Evolutionary conservation across 495 filamentous ascomycete species (phyloP), one percentile per base, ranked within the genome.

Genomic region (Penicillium ucsense): DNA sequence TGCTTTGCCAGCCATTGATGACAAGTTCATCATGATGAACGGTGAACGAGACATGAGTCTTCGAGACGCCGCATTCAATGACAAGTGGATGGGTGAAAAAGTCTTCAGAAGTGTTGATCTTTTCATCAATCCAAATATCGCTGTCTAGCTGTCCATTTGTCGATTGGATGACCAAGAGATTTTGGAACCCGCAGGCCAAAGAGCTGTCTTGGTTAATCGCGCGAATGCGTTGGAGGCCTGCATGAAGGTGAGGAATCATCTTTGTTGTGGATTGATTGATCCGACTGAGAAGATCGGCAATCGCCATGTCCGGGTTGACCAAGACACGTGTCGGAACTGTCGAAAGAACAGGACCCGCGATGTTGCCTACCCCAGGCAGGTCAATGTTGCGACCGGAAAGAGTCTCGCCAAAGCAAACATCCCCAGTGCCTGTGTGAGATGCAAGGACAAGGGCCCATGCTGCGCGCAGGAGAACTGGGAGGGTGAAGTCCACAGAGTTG

Each of bases 111-210:
- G 59, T 61, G 7, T 70, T 68, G 6, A 72, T 68, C 3, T 77
- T 68, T 62, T 79, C 44, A 57, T 72, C 30, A 50, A 67, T 55
- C 51, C 67, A 73, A 3, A 75, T 58, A 0, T 68, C 59, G 9
- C 51, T 55, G 40, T 66, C 48, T 9, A 66, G 47, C 3, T 53
- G 42, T 4, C 52, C 54, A 5, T 66, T 62, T 0, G 55, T 64
- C 0, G 73, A 61, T 43, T 83, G 63, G 45, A 86, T 75, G 1
- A 78, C 75, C 4, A 85, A 65, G 6, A 84, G 53, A 53, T 77
- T 85, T 44, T 79, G 73, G 60, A 86, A 78, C 32, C 82, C 78
- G 53, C 82, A 86, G 7, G 79, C 83, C 47, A 52, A 38, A 5
- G 64, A 52, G 0, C 64, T 54, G 47, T 73, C 66, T 4, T 43